Base-by-base conservation (phyloP, 1,284 basidiomycete species). In the Phellinidium pouzarii region DNA sequence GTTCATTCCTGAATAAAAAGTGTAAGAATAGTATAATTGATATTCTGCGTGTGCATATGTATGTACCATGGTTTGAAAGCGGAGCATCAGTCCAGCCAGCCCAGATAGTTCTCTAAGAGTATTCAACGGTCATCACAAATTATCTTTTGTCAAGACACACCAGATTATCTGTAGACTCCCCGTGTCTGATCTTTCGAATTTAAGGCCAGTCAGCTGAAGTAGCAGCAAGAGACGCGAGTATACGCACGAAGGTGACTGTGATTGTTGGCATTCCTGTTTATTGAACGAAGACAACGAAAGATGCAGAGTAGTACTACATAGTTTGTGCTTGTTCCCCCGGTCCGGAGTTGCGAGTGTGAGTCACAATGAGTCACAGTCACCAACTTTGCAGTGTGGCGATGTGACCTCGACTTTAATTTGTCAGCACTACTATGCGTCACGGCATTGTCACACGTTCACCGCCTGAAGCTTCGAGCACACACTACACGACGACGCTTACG, bases 71-170 rank as follows among this genome's bases (percentile, higher is more conserved):
- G 59, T 84, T 84, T 14, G 88, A 87, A 3, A 94, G 74, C 0
- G 87, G 81, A 1, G 91, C 82, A 67, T 95, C 90, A 55, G 76
- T 77, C 78, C 86, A 91, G 8, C 92, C 92, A 23, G 91, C 89
- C 91, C 91, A 94, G 5, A 81, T 62, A 1, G 68, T 62, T 54
- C 65, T 73, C 79, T 84, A 49, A 26, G 26, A 38, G 46, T 42
- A 26, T 19, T 42, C 40, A 37, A 22, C 26, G 27, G 25, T 44
- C 19, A 55, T 19, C 57, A 36, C 41, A 45, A 37, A 42, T 37
- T 8, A 31, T 8, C 29, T 55, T 25, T 31, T 26, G 29, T 20
- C 22, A 27, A 17, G 25, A 31, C 74, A 54, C 53, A 82, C 82
- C 59, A 79, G 58, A 59, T 80, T 81, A 65, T 89, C 88, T 42